These are phyloP conservation scores for Lolium rigidum DNA, from an alignment of 176 grass and related monocot genomes.

Conservation along the genomic window DNA sequence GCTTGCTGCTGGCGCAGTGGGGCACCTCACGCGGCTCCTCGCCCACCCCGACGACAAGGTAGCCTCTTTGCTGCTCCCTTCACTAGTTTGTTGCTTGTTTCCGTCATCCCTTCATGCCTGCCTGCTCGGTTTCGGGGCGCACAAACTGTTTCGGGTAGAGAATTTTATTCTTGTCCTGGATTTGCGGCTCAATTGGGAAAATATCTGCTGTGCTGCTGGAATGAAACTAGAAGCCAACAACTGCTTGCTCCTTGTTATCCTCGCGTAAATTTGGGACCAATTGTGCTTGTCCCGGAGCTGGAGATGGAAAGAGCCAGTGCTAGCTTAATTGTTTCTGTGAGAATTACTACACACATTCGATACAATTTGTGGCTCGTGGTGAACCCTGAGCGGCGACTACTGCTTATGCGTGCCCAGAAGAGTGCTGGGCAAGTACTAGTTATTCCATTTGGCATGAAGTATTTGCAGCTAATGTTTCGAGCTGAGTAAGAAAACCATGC, in stretches of 20 bases:
- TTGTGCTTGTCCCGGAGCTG: too few relatives aligned
- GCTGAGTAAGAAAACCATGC: not conserved
- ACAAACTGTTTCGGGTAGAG: not conserved
- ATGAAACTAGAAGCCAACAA: slow-evolving; percentile 18
- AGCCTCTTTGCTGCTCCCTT: slow-evolving; percentile 1
- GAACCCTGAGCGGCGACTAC: not conserved
- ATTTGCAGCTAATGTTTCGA: not conserved
- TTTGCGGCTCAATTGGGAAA: slow-evolving; percentile 38
- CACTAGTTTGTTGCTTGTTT: slow-evolving; percentile 39
- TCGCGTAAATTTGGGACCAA: slow-evolving; percentile 19
- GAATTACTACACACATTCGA: not conserved
- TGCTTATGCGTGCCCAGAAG: not conserved
- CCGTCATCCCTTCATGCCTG: not conserved
- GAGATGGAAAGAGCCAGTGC: not conserved
- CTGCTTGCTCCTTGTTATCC: slow-evolving; percentile 25
- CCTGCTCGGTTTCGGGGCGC: slow-evolving; percentile 21
- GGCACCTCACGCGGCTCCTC: slow-evolving; percentile 73
- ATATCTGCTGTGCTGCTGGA: slow-evolving; percentile 46
- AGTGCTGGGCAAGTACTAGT: not conserved
- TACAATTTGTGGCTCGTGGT: not conserved
- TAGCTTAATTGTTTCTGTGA: not conserved
- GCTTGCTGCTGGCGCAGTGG: slow-evolving; percentile 67
- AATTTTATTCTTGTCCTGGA: not conserved
- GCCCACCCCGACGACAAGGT: slow-evolving; percentile 87
- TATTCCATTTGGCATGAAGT: too few relatives aligned